These are phyloP conservation scores for Ramaria sp. DNA, from an alignment of 768 basidiomycete genomes.

Conservation along the genomic window DNA sequence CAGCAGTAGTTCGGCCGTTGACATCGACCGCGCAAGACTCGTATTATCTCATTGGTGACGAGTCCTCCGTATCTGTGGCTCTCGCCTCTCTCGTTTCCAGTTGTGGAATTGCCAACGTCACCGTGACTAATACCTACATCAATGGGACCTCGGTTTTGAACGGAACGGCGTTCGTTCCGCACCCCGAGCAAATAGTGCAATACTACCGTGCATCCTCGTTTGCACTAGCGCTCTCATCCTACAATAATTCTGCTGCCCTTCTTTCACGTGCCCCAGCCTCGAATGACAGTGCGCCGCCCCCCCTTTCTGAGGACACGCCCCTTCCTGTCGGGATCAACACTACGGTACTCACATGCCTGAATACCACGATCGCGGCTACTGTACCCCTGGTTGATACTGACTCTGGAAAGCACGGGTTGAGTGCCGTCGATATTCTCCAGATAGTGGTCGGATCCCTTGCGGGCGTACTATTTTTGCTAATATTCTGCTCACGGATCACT, in stretches of 20 bases:
- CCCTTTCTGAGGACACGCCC: constrained; percentile 1
- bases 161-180: background rate
- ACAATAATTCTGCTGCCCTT: constrained; percentile 12
- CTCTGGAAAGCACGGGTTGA: too few species aligned
- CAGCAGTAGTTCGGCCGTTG: background rate
- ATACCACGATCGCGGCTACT: constrained; percentile 10
- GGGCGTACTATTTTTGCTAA: too few species aligned
- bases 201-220: constrained; percentile 12
- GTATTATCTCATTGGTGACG: background rate
- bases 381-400: constrained; percentile 4
- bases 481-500: too few species aligned
- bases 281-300: background rate
- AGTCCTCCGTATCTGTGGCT: background rate
- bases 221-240: constrained; percentile 9
- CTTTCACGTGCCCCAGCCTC: constrained; percentile 2
- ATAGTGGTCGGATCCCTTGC: too few species aligned
- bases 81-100: background rate
- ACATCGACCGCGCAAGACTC: background rate
- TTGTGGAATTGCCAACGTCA: background rate
- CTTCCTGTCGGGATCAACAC: constrained; percentile 9
- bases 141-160: background rate
- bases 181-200: constrained; percentile 8
- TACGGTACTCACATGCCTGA: constrained; percentile 12
- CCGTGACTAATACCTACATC: background rate
- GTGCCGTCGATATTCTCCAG: too few species aligned